A percentile compares a stretch with the other conserved stretches of the same genome.
Conservation (phyloP, 1,284 basidiomycete genomes). For the Melampsora larici-populina region DNA sequence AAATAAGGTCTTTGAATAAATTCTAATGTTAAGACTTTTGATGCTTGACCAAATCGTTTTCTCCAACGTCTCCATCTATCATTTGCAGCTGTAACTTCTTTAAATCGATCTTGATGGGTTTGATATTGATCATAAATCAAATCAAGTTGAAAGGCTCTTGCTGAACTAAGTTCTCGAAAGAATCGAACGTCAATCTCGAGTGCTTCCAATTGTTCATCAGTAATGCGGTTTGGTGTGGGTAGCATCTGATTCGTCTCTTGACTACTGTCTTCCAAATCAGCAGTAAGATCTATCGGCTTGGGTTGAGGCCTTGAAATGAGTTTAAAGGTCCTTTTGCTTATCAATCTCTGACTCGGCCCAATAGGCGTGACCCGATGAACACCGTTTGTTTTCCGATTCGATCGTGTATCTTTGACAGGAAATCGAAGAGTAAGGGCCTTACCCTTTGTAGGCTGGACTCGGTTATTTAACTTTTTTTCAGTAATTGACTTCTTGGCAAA, state of each 20-base stretch:
- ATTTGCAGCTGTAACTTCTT: constrained; percentile 4
- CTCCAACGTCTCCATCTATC: constrained; percentile 38
- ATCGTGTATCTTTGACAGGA: constrained; percentile 2
- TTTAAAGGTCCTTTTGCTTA: constrained; percentile 29
- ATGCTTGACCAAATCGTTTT: constrained; percentile 18
- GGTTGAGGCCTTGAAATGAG: constrained; percentile 17
- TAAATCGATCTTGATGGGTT: constrained; percentile 7
- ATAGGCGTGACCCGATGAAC: constrained; percentile 15
- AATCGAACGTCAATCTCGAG: constrained; percentile 23
- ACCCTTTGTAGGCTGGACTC: neutral
- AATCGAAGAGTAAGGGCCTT: constrained; percentile 13
- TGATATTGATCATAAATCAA: constrained; percentile 35
- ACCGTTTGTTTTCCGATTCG: constrained; percentile 2
- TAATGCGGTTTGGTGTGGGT: constrained; percentile 23
- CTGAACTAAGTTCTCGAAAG: constrained; percentile 23
- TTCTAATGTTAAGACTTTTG: constrained; percentile 19
- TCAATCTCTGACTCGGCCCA: constrained; percentile 29
- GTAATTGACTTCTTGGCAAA: neutral
- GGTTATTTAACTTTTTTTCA: neutral
- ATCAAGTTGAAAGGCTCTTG: constrained; percentile 24
- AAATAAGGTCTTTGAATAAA: constrained; percentile 6
- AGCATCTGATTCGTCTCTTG: constrained; percentile 8
- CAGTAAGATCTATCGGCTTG: neutral
- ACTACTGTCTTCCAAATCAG: neutral
- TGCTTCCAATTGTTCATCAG: constrained; percentile 32